Percentiles rank a stretch among this genome's conserved stretches.
These are phyloP conservation scores for Xylaria sp. DNA, from an alignment of 2,329 filamentous ascomycete genomes.

Conservation along the genomic window DNA sequence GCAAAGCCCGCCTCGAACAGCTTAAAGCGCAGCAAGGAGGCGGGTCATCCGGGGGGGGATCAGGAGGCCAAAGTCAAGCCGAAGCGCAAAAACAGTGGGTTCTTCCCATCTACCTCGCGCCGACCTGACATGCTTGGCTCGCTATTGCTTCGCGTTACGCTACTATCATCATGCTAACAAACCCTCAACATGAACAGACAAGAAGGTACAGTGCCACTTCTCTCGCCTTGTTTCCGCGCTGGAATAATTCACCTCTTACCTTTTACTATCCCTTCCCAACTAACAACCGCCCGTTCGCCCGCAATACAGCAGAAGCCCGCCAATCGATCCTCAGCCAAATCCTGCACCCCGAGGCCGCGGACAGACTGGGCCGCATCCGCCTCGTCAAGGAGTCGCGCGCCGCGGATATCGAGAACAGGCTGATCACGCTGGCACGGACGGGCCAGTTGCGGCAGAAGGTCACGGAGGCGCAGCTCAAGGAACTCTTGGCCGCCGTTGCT, in stretches of 20 bases:
- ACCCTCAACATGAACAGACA: slow-evolving; percentile 48
- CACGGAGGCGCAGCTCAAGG: slow-evolving; percentile 92
- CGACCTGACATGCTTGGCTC: not conserved
- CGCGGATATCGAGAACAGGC: slow-evolving; percentile 87
- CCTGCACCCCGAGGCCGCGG: slow-evolving; percentile 90
- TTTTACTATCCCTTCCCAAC: not conserved
- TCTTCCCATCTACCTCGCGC: not conserved
- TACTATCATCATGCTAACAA: slow-evolving; percentile 28
- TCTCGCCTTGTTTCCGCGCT: not conserved
- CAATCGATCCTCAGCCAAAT: slow-evolving; percentile 87
- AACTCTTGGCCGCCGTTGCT: slow-evolving; percentile 84
- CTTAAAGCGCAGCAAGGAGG: slow-evolving; percentile 77
- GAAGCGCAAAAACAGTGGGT: slow-evolving; percentile 71
- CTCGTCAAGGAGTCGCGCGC: slow-evolving; percentile 95
- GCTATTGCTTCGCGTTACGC: not conserved
- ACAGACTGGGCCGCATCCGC: slow-evolving; percentile 92
- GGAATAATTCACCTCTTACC: not conserved
- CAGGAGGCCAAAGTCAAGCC: slow-evolving; percentile 62
- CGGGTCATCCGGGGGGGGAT: slow-evolving; percentile 56
- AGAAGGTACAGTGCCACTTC: slow-evolving; percentile 47
- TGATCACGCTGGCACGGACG: slow-evolving; percentile 89
- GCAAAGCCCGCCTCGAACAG: slow-evolving; percentile 91
- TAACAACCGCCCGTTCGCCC: not conserved
- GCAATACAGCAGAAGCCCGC: slow-evolving; percentile 70
- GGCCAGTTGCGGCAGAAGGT: slow-evolving; percentile 90